These are phyloP conservation scores for Aureobasidium sp. DNA, from an alignment of 2,329 filamentous ascomycete genomes.

Conservation along the genomic window DNA sequence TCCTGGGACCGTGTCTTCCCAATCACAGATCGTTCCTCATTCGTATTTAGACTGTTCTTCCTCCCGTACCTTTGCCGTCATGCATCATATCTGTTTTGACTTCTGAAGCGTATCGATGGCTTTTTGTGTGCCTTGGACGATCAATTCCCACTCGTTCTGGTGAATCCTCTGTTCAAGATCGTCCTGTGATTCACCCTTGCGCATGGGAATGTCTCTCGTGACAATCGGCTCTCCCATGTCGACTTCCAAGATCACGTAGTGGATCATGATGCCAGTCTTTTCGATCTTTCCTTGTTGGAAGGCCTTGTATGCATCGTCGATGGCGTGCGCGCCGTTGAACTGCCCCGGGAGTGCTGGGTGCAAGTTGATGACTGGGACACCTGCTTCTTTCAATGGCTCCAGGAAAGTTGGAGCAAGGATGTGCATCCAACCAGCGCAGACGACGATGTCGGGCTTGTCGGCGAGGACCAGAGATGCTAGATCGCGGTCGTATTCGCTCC, in stretches of 20 bases:
- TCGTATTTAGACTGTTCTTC: not conserved
- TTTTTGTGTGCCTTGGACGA: constrained; percentile 63
- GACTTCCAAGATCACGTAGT: constrained; percentile 70
- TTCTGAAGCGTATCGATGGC: constrained; percentile 38
- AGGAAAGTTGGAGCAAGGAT: constrained; percentile 67
- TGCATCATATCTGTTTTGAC: constrained; percentile 15
- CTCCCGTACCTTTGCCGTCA: constrained; percentile 18
- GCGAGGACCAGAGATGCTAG: constrained; percentile 61
- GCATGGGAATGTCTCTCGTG: constrained; percentile 59
- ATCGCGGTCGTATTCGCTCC: constrained; percentile 66
- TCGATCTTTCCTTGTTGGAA: constrained; percentile 61
- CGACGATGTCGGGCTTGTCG: constrained; percentile 64
- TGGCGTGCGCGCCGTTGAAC: constrained; percentile 66
- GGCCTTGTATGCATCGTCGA: constrained; percentile 69
- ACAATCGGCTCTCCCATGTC: constrained; percentile 72
- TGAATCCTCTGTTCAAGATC: constrained; percentile 69
- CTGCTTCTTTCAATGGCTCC: constrained; percentile 54
- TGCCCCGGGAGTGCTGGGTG: constrained; percentile 69
- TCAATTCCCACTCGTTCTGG: constrained; percentile 65
- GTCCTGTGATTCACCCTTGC: constrained; percentile 53
- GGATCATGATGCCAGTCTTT: constrained; percentile 77
- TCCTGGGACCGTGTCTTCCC: not conserved
- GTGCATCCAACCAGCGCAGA: constrained; percentile 85
- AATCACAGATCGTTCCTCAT: not conserved
- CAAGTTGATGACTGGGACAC: constrained; percentile 70